A percentile compares a stretch with the other conserved stretches of the same genome.
Evolutionary conservation across 2,329 filamentous ascomycete genomes (phyloP).

Genomic region (Colletotrichum sp.): DNA sequence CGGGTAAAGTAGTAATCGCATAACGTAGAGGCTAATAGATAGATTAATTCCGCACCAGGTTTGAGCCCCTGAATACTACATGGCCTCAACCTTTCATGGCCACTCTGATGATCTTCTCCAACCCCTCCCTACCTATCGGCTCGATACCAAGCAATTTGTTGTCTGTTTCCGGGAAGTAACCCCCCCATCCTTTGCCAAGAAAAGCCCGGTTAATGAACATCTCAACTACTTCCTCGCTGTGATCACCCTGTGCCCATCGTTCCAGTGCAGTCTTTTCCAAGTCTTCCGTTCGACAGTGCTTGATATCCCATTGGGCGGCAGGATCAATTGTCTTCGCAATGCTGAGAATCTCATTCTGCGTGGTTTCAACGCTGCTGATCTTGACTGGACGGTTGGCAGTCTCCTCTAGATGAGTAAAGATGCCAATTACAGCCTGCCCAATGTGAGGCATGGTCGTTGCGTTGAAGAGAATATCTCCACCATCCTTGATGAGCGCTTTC

Average conservation of each 20-base stretch:
- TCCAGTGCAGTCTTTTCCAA: not conserved
- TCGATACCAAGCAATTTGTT: not conserved
- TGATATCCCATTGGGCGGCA: not conserved
- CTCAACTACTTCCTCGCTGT: conserved; percentile 6
- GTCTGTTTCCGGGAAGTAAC: conserved; percentile 1
- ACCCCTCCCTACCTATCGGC: not conserved
- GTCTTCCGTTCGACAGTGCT: not conserved
- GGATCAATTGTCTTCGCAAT: conserved; percentile 23
- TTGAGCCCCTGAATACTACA: not conserved
- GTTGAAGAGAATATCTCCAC: conserved; percentile 51
- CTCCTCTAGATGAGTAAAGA: conserved; percentile 48
- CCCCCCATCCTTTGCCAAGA: not conserved
- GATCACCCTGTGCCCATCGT: not conserved
- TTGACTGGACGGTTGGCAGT: conserved; percentile 60
- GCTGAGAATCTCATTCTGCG: conserved; percentile 55
- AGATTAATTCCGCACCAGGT: not conserved
- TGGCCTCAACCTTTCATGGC: not conserved
- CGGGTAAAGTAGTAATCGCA: not conserved
- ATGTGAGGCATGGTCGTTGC: conserved; percentile 52
- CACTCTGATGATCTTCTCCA: conserved; percentile 1
- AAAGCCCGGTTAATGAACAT: conserved; percentile 11
- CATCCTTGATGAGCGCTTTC: conserved; percentile 51
- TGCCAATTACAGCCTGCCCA: conserved; percentile 50
- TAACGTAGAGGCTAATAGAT: not conserved
- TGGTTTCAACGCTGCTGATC: conserved; percentile 54